Evolutionary conservation across 352 stramenopile species (phyloP), one percentile per base, ranked within the genome.

Genomic region (Phytophthora sansomeana): DNA sequence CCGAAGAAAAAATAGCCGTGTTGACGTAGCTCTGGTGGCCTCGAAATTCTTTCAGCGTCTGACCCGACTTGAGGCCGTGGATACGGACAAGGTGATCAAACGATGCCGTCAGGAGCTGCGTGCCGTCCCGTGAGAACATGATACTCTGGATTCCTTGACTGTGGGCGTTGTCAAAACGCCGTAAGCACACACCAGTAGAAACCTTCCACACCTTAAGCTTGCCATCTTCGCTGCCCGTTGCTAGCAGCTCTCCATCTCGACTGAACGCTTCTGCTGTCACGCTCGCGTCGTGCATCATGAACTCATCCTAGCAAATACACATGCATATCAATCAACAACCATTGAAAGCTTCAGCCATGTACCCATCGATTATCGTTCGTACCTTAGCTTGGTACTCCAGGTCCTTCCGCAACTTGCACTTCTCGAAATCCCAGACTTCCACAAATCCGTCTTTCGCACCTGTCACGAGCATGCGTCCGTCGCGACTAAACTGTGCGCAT

Each of bases 371-470:
- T 59, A 21, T 49, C 33, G 7, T 8, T 28, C 49, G 29, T 47
- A 89, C 82, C 67, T 91, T 91, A 0, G 86, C 80, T 80, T 99
- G 96, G 66, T 98, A 99, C n/a, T 88, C 77, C 16, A 98, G 74
- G 71, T 98, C 95, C 63, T 95, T 97, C 17, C 90, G 79, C 48
- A 98, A 61, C 35, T 86, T 89, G 62, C 90, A 97, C 47, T 95
- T 97, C 42, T 97, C 90, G 59, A 84, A 77, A 74, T 98, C 91
- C 93, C 93, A 99, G 38, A 97, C 85, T 70, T 99, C 96, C 32
- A 99, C 86, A 61, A 99, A 97, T 5, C 95, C 95, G 71, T 99
- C 96, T 43, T 97, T 97, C 0, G 90, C 90, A n/a, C 93, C 95
- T 4, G 92, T 98, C 8, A 98, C 87, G 4, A 99, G 78, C 71